Evolutionary conservation across 306 rosid species (phyloP).

Genomic region (Dalbergia cochinchinensis): DNA sequence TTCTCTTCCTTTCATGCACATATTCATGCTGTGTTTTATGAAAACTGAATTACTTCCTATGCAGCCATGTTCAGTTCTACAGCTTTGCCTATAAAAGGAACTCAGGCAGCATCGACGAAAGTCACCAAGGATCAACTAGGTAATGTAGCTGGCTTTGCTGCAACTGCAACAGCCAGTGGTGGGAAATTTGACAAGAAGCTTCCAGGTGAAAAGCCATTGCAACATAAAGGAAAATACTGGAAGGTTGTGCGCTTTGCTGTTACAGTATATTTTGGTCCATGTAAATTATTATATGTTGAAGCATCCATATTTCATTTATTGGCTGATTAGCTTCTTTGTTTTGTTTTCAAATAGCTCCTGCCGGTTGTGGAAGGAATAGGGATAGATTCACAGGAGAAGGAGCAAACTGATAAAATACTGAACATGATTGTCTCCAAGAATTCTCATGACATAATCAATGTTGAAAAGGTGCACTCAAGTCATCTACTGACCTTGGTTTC

Average conservation of each 20-base stretch:
- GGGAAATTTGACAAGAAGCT: conserved; percentile 95
- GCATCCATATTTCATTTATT: conserved; percentile 20
- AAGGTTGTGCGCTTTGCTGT: conserved; percentile 65
- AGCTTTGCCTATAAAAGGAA: conserved; percentile 93
- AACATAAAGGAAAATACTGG: conserved; percentile 83
- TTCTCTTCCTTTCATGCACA: not conserved
- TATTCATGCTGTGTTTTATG: conserved; percentile 10
- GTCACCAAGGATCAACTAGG: conserved; percentile 78
- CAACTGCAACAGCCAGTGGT: conserved; percentile 94
- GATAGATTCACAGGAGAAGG: conserved; percentile 68
- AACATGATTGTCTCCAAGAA: conserved; percentile 85
- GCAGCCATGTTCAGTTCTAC: conserved; percentile 93
- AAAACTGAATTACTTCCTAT: conserved; percentile 32
- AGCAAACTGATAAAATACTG: conserved; percentile 86
- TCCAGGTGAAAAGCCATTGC: conserved; percentile 77
- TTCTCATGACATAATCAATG: conserved; percentile 81
- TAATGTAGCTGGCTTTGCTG: conserved; percentile 84
- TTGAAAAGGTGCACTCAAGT: conserved; percentile 66
- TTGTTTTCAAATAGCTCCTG: conserved; percentile 65
- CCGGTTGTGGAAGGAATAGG: conserved; percentile 84
- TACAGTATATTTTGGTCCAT: no score
- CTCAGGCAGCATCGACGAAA: conserved; percentile 76
- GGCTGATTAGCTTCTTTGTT: conserved; percentile 30
- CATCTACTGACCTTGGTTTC: conserved; percentile 32
- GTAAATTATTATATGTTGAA: conserved; percentile 21